Percentiles rank a stretch among this genome's conserved stretches.
Evolutionary conservation across 2,329 filamentous ascomycete genomes (phyloP).

Genomic region (Helminthosporium solani): DNA sequence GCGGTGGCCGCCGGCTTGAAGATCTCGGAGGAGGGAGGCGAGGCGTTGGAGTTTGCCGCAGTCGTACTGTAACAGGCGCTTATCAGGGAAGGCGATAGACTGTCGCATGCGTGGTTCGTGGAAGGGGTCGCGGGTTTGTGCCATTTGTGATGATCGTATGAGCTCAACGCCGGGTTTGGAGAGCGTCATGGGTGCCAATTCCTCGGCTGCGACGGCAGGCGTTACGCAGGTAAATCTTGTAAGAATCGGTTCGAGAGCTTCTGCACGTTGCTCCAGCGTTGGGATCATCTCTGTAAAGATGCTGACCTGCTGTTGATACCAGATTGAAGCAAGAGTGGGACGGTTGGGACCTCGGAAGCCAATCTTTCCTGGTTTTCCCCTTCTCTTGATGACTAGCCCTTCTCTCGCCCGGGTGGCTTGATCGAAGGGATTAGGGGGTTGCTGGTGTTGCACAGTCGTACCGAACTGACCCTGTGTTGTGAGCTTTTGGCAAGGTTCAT

Average conservation of each 20-base stretch:
- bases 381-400: conserved; percentile 46
- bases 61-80: conserved; percentile 93
- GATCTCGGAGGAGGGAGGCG: conserved; percentile 77
- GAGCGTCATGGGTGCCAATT: conserved; percentile 67
- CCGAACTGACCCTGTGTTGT: conserved; percentile 6
- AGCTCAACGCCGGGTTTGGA: conserved; percentile 58
- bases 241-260: conserved; percentile 70
- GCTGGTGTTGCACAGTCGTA: conserved; percentile 12
- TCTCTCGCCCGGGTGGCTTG: background rate
- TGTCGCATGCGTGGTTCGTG: conserved; percentile 90
- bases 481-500: background rate
- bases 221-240: conserved; percentile 91
- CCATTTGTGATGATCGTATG: conserved; percentile 57
- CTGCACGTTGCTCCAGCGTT: conserved; percentile 71
- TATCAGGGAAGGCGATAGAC: conserved; percentile 96
- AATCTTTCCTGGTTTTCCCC: conserved; percentile 26
- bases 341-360: conserved; percentile 34
- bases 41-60: conserved; percentile 94
- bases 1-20: conserved; percentile 88
- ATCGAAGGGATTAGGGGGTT: conserved; percentile 3
- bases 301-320: conserved; percentile 71
- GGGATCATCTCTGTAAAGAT: conserved; percentile 68
- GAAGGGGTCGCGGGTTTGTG: conserved; percentile 72
- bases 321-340: conserved; percentile 50
- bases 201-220: conserved; percentile 79